Evolutionary conservation across 768 basidiomycete genomes (phyloP), one percentile per base, ranked within the genome.

Genomic region (Boletus insuetus): DNA sequence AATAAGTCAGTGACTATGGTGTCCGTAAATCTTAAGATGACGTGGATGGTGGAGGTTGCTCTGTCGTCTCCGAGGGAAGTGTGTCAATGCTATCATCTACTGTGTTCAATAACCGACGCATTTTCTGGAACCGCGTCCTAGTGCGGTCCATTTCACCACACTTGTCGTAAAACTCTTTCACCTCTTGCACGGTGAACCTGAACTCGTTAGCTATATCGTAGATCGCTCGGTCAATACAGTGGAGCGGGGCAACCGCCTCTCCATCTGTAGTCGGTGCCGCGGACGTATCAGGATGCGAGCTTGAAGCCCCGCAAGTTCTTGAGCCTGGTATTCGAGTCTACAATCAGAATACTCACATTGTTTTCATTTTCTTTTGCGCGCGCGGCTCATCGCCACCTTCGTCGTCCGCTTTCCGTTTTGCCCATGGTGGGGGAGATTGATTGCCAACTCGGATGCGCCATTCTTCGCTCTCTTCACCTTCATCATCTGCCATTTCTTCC

Each of bases 161-260:
- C 57, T 78, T 82, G 63, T 89, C 85, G 57, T 90, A 90, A 66
- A 82, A 89, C 63, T 86, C 87, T 64, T 86, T 80, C 14, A 92
- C 89, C 69, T 92, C 90, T 58, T 85, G 84, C 1, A 82, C 66
- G 1, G 87, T 87, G 67, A 92, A 92, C 47, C 84, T 77, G 62
- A 76, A 87, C 37, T 88, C 82, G 35, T 69, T 74, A 8, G 89
- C 88, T 60, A 92, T 90, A 31, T 85, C 81, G 31, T 71, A 69
- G 38, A 92, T 79, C 12, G 74, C 78, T 62, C 82, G 82, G 59
- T 90, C 87, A 29, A 90, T 78, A 43, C 87, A 80, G 66, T 89
- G 86, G 44, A 88, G 68, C 40, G 57, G 56, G 26, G 44, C 17
- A 9, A 61, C 56, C 29, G 40, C 41, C 7, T 58, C 35, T 12